phyloP scores from a whole-genome alignment of 2,329 filamentous ascomycete species.

The Hypoxylon sp. region DNA sequence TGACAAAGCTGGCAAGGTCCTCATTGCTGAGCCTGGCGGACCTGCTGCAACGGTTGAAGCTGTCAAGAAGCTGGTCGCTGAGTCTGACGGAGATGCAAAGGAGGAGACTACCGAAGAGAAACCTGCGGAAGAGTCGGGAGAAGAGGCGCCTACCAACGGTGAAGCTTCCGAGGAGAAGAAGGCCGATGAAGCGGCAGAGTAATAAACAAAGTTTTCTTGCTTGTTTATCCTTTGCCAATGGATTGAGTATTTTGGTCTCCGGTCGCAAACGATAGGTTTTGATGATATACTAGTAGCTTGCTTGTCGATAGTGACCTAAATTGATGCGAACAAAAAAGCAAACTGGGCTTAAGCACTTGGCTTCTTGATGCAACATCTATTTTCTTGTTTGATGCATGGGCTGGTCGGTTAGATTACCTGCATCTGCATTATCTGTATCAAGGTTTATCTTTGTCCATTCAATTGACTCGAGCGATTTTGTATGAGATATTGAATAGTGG shows the following conservation, averaged over 20 bases:
- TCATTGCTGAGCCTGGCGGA: conserved; percentile 80
- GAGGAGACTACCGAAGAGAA: conserved; percentile 47
- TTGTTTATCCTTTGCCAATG: conserved; percentile 16
- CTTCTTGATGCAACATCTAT: conserved; percentile 18
- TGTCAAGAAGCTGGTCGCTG: conserved; percentile 79
- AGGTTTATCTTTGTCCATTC: conserved; percentile 19
- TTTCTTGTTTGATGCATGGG: not conserved
- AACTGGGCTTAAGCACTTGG: conserved; percentile 11
- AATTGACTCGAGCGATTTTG: conserved; percentile 16
- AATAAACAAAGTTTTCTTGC: conserved; percentile 20
- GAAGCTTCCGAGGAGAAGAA: conserved; percentile 56
- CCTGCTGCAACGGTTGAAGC: conserved; percentile 83
- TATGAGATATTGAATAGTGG: conserved; percentile 19
- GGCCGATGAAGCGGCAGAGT: conserved; percentile 61
- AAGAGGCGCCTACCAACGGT: conserved; percentile 50
- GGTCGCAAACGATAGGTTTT: conserved; percentile 29
- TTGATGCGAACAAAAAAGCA: conserved; percentile 29
- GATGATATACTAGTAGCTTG: conserved; percentile 35
- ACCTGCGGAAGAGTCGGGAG: conserved; percentile 47
- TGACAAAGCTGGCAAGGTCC: conserved; percentile 84
- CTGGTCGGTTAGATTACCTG: not conserved
- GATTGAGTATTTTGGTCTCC: conserved; percentile 19
- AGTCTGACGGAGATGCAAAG: conserved; percentile 51
- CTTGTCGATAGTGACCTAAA: conserved; percentile 33
- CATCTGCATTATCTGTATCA: conserved; percentile 4